Conservation (phyloP, 108 stramenopile species). For the Cyclotella sp. region DNA sequence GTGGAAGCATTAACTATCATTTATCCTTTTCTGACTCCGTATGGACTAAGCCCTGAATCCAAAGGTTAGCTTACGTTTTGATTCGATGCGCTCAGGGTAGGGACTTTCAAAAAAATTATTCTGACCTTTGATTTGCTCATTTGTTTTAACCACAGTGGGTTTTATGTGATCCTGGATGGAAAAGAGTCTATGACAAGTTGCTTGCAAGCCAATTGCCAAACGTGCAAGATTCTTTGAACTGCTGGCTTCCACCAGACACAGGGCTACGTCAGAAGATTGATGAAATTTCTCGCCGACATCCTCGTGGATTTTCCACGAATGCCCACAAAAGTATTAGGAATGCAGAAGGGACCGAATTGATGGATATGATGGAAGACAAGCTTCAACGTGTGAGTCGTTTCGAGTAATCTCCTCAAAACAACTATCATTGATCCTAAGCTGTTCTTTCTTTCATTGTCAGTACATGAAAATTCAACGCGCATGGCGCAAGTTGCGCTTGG, state of each 20-base stretch:
- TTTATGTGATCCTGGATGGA: conserved; percentile 79
- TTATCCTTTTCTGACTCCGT: background rate
- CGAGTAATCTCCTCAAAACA: background rate
- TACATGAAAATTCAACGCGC: conserved; percentile 33
- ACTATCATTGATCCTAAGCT: background rate
- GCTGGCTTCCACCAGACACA: conserved; percentile 64
- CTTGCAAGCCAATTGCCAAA: conserved; percentile 52
- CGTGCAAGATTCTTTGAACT: conserved; percentile 57
- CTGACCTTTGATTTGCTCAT: background rate
- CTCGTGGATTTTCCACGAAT: conserved; percentile 54
- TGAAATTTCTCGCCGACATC: conserved; percentile 56
- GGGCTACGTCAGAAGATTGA: conserved; percentile 71
- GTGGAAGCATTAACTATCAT: background rate
- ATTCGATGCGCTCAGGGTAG: background rate
- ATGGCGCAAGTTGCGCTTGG: conserved; percentile 29
- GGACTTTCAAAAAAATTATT: too few relatives aligned
- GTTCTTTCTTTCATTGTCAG: background rate
- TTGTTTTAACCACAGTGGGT: conserved; percentile 52
- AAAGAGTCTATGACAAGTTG: conserved; percentile 66
- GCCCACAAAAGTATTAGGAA: background rate
- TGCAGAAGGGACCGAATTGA: conserved; percentile 25
- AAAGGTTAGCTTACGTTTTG: background rate
- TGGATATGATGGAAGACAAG: conserved; percentile 20
- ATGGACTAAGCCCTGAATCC: conserved; percentile 1
- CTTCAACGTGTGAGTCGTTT: conserved; percentile 4